Base-by-base conservation (phyloP, 1,139 yeast genomes). In the Sugiyamaella neomexicana region DNA sequence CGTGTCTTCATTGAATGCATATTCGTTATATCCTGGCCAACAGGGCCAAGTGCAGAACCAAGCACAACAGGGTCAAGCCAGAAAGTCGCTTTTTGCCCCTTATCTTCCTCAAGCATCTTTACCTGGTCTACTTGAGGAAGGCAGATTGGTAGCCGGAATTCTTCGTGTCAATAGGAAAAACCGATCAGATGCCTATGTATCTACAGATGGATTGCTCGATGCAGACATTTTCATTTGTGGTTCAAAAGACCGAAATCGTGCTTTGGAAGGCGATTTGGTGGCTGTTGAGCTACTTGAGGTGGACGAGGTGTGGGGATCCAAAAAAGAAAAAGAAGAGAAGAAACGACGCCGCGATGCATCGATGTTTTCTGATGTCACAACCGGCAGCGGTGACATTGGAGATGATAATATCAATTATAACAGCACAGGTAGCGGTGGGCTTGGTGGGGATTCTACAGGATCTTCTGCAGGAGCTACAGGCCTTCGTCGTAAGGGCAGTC, bases 151-250 rank as follows among this genome's bases (percentile, higher is more conserved):
- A 6, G 86, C 96, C 3, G 99, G 99, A 63, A 85, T 87, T 23
- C 77, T 93, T 64, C 81, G 99, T 62, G 99, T 93, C 52, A 93
- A 93, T 73, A 90, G 90, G 69, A 93, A 93, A 73, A 93, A 93
- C 70, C 81, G 99, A 65, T 89, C 97, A 0, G 99, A 93, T 72
- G 99, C 99, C 0, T 93, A 95, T 72, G 98, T 93, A 15, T 85
- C 97, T 3, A 93, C 98, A 0, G 97, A 91, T 68, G 97, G 97
- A 1, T 79, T 91, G 44, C 78, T 93, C 60, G 99, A 93, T 72
- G 96, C 98, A 0, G 99, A 93, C 71, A 89, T 93, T 59, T 93
- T 90, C 68, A 93, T 93, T 62, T 95, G 98, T 75, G 99, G 99
- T 10, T 91, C 98, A n/a, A 93, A 93, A 70, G 99, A 93, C 72